Evolutionary conservation across 768 basidiomycete species (phyloP).

Genomic region (Lentinula sp.): DNA sequence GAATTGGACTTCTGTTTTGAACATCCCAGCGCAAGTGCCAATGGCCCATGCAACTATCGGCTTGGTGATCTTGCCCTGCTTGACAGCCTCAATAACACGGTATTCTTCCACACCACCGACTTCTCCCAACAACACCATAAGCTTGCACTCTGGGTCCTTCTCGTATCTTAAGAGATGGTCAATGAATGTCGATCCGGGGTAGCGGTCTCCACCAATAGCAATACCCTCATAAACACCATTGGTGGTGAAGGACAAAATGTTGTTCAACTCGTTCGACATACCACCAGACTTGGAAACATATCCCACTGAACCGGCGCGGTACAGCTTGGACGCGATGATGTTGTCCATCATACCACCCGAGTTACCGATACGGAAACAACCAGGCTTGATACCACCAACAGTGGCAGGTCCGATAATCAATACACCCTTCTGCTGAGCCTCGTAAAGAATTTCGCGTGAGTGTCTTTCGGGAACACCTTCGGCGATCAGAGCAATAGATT

Average conservation of each 20-base stretch:
- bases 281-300: slow-evolving; percentile 99
- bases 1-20: slow-evolving; percentile 98
- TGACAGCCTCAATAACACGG: slow-evolving; percentile 97
- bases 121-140: slow-evolving; percentile 97
- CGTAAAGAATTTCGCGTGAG: slow-evolving; percentile 91
- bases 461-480: slow-evolving; percentile 99
- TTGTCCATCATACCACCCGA: slow-evolving; percentile 99
- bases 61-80: slow-evolving; percentile 89
- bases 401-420: slow-evolving; percentile 91
- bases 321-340: slow-evolving; percentile 97
- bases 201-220: slow-evolving; percentile 98
- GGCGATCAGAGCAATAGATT: slow-evolving; percentile 85
- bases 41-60: slow-evolving; percentile 99
- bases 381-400: slow-evolving; percentile 99
- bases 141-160: slow-evolving; percentile 95
- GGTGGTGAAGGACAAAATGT: slow-evolving; percentile 92
- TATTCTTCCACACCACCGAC: slow-evolving; percentile 99
- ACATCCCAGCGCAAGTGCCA: slow-evolving; percentile 99
- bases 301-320: slow-evolving; percentile 94
- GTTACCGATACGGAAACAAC: slow-evolving; percentile 99
- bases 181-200: slow-evolving; percentile 98
- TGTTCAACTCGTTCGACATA: slow-evolving; percentile 99
- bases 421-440: slow-evolving; percentile 79
- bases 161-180: slow-evolving; percentile 98
- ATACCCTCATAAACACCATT: slow-evolving; percentile 99